Evolutionary conservation across 352 stramenopile genomes (phyloP).

Genomic region (Peronospora tabacina): DNA sequence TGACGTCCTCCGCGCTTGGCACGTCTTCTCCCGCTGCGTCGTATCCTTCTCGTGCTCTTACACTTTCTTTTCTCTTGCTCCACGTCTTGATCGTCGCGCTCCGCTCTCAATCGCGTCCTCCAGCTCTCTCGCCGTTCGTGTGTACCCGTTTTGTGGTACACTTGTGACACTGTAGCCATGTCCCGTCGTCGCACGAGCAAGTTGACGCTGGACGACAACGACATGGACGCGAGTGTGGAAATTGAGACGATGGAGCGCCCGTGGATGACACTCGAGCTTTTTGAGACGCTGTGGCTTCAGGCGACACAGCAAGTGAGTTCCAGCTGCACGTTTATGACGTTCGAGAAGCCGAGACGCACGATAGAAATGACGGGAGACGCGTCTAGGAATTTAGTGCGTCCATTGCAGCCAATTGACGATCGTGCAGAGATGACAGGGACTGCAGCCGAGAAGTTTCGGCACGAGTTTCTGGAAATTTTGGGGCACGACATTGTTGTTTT

Average conservation of each 20-base stretch:
- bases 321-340: constrained; percentile 53
- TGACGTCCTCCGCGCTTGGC: too few species aligned
- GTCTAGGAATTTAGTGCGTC: constrained; percentile 10
- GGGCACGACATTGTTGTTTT: constrained; percentile 58
- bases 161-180: not conserved
- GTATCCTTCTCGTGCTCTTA: too few species aligned
- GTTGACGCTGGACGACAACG: constrained; percentile 50
- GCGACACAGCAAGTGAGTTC: constrained; percentile 46
- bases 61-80: too few species aligned
- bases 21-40: too few species aligned
- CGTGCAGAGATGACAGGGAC: not conserved
- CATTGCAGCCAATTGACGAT: not conserved
- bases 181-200: constrained; percentile 56
- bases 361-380: constrained; percentile 54
- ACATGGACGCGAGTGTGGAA: constrained; percentile 31
- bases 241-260: constrained; percentile 35
- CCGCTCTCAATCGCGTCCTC: not conserved
- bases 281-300: constrained; percentile 53
- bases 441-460: constrained; percentile 28
- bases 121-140: too few species aligned
- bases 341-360: not conserved
- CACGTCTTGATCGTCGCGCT: not conserved
- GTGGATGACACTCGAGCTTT: constrained; percentile 62
- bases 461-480: constrained; percentile 43
- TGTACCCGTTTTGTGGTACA: too few species aligned